Evolutionary conservation across 768 basidiomycete species (phyloP).

Genomic region (Collybiopsis luxurians): DNA sequence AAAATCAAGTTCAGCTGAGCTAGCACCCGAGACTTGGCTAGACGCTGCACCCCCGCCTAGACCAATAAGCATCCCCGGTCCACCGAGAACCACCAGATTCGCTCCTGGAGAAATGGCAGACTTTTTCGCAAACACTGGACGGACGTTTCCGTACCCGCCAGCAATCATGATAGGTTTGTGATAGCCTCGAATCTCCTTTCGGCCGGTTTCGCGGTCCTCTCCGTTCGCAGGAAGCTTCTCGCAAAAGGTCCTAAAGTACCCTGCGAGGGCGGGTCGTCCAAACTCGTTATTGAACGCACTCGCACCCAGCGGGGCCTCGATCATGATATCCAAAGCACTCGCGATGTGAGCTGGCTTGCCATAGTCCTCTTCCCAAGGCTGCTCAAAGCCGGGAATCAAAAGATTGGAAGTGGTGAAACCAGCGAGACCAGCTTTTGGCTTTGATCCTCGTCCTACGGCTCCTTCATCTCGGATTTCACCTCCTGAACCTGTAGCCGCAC

Average conservation of each 20-base stretch:
- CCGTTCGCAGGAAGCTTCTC: constrained; percentile 62
- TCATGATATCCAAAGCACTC: constrained; percentile 94
- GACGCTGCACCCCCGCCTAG: constrained; percentile 96
- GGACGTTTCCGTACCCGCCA: constrained; percentile 93
- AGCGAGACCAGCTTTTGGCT: constrained; percentile 91
- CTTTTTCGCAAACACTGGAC: constrained; percentile 81
- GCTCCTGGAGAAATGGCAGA: constrained; percentile 73
- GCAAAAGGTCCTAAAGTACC: constrained; percentile 94
- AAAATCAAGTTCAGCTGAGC: constrained; percentile 93
- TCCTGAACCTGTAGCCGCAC: constrained; percentile 98
- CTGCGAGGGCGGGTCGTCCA: constrained; percentile 86
- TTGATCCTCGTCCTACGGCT: constrained; percentile 90
- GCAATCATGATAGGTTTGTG: constrained; percentile 99
- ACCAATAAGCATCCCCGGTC: constrained; percentile 95
- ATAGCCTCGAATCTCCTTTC: constrained; percentile 80
- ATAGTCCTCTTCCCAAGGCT: constrained; percentile 96
- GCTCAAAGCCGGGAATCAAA: constrained; percentile 84
- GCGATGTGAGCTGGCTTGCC: constrained; percentile 91
- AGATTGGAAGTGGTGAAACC: constrained; percentile 96
- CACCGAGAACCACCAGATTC: constrained; percentile 89
- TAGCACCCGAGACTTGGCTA: constrained; percentile 87
- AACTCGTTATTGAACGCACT: constrained; percentile 47
- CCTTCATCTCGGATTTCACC: constrained; percentile 99
- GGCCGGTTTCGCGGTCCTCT: constrained; percentile 29
- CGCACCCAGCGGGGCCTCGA: constrained; percentile 42